These are phyloP conservation scores for Sporothrix globosa DNA, from an alignment of 2,329 filamentous ascomycete genomes.

Conservation along the genomic window DNA sequence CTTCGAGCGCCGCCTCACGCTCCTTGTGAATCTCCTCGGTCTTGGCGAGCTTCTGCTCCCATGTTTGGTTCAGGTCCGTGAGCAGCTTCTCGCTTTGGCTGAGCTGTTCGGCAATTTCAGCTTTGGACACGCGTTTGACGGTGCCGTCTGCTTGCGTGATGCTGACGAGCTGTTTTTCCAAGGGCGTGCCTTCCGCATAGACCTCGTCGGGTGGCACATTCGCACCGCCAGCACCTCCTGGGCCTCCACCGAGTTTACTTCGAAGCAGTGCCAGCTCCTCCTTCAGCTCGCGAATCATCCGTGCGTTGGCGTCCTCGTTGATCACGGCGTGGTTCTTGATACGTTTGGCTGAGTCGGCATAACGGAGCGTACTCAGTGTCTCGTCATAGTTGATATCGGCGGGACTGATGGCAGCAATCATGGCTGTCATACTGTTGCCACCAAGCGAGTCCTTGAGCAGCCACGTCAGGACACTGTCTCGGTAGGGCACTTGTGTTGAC, in stretches of 20 bases:
- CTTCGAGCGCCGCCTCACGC: constrained; percentile 89
- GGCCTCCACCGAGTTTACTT: constrained; percentile 72
- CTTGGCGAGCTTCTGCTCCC: constrained; percentile 94
- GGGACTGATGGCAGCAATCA: constrained; percentile 98
- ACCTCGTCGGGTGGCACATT: constrained; percentile 69
- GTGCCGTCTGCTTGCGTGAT: constrained; percentile 84
- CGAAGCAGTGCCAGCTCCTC: constrained; percentile 86
- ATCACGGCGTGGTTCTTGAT: constrained; percentile 99
- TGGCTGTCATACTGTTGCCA: constrained; percentile 98
- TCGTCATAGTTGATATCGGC: constrained; percentile 99
- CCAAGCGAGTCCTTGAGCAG: constrained; percentile 94
- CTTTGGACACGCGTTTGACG: constrained; percentile 95
- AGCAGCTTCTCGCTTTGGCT: constrained; percentile 96
- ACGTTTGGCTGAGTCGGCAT: constrained; percentile 95
- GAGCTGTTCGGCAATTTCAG: constrained; percentile 95
- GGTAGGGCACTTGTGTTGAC: constrained; percentile 81
- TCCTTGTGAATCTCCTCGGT: constrained; percentile 98
- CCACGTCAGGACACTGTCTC: constrained; percentile 97
- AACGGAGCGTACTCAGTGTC: constrained; percentile 90
- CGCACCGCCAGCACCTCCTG: constrained; percentile 47
- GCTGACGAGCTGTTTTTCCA: constrained; percentile 95
- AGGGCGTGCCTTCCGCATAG: constrained; percentile 88
- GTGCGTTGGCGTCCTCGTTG: constrained; percentile 97
- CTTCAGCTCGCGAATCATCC: constrained; percentile 98
- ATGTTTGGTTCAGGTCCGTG: constrained; percentile 94